Percentiles rank a stretch among this genome's conserved stretches.
These are phyloP conservation scores for Sclerotinia nivalis DNA, from an alignment of 2,329 filamentous ascomycete genomes.

Conservation along the genomic window DNA sequence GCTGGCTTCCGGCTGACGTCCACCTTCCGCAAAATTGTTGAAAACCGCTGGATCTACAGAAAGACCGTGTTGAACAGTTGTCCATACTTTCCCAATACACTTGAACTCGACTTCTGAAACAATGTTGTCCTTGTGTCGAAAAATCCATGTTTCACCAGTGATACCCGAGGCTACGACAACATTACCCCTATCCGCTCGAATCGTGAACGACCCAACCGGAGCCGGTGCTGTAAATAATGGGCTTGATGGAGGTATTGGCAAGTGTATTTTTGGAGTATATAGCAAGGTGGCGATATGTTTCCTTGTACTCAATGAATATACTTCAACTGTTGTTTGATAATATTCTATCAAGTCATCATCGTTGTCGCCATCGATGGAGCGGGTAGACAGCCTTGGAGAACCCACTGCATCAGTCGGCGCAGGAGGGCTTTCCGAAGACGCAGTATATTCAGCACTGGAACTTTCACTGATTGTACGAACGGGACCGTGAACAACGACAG, in stretches of 20 bases:
- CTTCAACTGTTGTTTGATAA: slow-evolving; percentile 85
- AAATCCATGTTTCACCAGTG: slow-evolving; percentile 88
- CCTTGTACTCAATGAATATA: slow-evolving; percentile 82
- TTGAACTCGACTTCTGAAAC: slow-evolving; percentile 10
- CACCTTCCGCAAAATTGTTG: slow-evolving; percentile 33
- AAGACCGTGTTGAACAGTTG: slow-evolving; percentile 67
- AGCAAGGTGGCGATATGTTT: slow-evolving; percentile 72
- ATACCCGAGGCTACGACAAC: slow-evolving; percentile 75
- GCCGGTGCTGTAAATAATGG: slow-evolving; percentile 67
- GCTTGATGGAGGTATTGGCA: slow-evolving; percentile 59
- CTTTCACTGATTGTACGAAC: slow-evolving; percentile 46
- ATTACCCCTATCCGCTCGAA: slow-evolving; percentile 71
- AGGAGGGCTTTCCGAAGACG: slow-evolving; percentile 32
- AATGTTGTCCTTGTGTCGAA: slow-evolving; percentile 46
- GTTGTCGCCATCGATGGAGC: slow-evolving; percentile 40
- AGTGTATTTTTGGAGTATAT: slow-evolving; percentile 62
- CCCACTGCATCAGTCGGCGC: slow-evolving; percentile 29
- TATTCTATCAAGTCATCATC: slow-evolving; percentile 49
- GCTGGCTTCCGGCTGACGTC: slow-evolving; percentile 46
- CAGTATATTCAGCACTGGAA: slow-evolving; percentile 31
- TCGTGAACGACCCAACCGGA: slow-evolving; percentile 69
- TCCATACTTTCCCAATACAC: slow-evolving; percentile 81
- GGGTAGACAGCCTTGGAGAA: slow-evolving; percentile 44
- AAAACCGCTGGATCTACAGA: slow-evolving; percentile 42
- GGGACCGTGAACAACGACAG: slow-evolving; percentile 78